Base-by-base conservation (phyloP, 106 monocot species). In the Dendrobium huoshanense region DNA sequence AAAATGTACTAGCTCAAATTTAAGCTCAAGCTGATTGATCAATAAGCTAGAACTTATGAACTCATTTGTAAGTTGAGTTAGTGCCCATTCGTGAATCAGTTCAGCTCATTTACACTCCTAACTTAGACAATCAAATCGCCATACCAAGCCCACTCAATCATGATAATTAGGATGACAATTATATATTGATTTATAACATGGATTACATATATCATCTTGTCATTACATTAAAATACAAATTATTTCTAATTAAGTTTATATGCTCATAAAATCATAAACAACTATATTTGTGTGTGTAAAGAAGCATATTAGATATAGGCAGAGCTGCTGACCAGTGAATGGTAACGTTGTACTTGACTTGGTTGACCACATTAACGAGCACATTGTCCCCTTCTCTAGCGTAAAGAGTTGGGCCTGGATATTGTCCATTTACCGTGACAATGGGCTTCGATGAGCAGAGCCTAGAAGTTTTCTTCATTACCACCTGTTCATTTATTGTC, bases 311-410 rank as follows among this genome's bases (percentile, higher is more conserved):
- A 58, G 72, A 15, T 31, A 27, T 31, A 27, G 27, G 72, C 31
- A 58, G 17, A 55, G 9, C 13, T 13, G 51, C 64, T 74, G 15
- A 75, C 95, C 95, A 95, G 82, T 95, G 95, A 76, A 90, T 83
- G 64, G 92, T 85, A 22, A 90, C 80, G 55, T 95, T 95, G 85
- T 92, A 86, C 4, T 84, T 78, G 41, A 90, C 88, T 67, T 90
- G 81, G 70, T 95, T 95, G 45, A 82, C 77, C 47, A 95, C 92
- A 80, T 86, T 89, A 55, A 95, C 88, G 13, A 92, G 42, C 20
- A 95, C 88, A 3, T 85, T 87, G 75, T 95, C 95, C 2, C 79
- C 95, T 84, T 95, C 95, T 77, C 87, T 78, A 1, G 88, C 95
- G 31, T 90, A 87, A 16, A 95, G 64, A 1, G 86, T 88, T 3